Percentiles rank a stretch among this genome's conserved stretches.
phyloP scores from a whole-genome alignment of 768 basidiomycete genomes.

The Suillus americanus region DNA sequence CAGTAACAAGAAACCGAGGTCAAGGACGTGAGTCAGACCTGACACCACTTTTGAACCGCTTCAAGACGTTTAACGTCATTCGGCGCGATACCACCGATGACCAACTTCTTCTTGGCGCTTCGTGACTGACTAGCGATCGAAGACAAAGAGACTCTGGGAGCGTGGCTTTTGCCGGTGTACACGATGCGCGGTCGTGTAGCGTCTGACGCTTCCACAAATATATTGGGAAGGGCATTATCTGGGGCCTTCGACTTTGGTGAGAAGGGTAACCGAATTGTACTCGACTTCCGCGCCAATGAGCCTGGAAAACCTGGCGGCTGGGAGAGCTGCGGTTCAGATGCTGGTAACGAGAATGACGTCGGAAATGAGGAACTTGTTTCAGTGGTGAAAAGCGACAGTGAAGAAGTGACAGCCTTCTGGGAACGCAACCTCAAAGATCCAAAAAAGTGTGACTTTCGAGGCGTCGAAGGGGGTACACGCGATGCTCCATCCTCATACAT shows the following conservation, averaged over 20 bases:
- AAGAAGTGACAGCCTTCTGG: constrained; percentile 23
- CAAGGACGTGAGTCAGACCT: constrained; percentile 40
- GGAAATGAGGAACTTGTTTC: constrained; percentile 30
- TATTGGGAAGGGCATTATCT: constrained; percentile 13
- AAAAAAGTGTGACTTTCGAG: constrained; percentile 35
- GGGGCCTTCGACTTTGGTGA: constrained; percentile 17
- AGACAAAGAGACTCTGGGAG: constrained; percentile 31
- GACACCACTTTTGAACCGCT: constrained; percentile 72
- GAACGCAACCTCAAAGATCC: constrained; percentile 34
- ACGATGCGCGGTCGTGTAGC: constrained; percentile 30
- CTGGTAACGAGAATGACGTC: constrained; percentile 39
- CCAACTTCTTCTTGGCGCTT: constrained; percentile 55
- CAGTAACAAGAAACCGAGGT: background rate
- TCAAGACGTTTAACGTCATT: constrained; percentile 65
- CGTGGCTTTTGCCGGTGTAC: constrained; percentile 23
- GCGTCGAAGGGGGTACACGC: constrained; percentile 38
- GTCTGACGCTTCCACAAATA: constrained; percentile 26
- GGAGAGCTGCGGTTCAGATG: constrained; percentile 39
- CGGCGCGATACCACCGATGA: constrained; percentile 66
- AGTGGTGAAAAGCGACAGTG: constrained; percentile 34
- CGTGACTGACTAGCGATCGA: constrained; percentile 38
- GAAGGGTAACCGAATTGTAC: constrained; percentile 34
- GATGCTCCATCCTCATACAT: constrained; percentile 41
- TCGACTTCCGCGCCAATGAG: constrained; percentile 29
- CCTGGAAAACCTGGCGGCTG: constrained; percentile 34